Conservation (phyloP, 73 alveolate genomes). For the Urostyla sp. region DNA sequence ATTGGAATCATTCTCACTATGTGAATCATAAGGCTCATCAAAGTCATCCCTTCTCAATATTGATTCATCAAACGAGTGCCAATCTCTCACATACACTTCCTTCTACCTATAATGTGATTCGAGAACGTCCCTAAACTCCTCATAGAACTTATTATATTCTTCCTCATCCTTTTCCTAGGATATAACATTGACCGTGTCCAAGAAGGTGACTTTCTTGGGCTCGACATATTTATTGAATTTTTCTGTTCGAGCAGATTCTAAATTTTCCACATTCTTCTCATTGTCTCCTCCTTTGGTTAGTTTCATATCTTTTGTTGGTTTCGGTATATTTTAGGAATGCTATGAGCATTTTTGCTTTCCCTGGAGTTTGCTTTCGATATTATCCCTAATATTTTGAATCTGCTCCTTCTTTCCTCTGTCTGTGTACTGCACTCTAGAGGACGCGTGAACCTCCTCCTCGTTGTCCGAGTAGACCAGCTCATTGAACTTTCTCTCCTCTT, state of each 20-base stretch:
- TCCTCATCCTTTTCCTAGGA: background rate
- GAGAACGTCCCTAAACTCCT: conserved; percentile 8
- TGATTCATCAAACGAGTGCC: conserved; percentile 38
- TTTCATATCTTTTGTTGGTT: too few relatives aligned
- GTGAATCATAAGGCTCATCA: conserved; percentile 1
- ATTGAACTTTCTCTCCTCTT: conserved; percentile 45
- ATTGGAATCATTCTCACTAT: background rate
- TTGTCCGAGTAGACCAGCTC: conserved; percentile 11
- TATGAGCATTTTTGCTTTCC: too few relatives aligned
- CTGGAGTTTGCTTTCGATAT: too few relatives aligned
- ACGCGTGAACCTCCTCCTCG: background rate
- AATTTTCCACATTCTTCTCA: background rate
- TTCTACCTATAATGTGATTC: background rate
- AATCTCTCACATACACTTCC: background rate
- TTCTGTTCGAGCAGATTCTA: conserved; percentile 46
- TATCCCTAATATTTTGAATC: too few relatives aligned
- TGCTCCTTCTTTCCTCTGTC: too few relatives aligned
- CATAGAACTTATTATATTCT: conserved; percentile 9
- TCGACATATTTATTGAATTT: background rate
- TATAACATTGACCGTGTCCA: conserved; percentile 11
- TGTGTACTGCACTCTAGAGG: too few relatives aligned
- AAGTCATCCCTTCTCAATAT: conserved; percentile 49
- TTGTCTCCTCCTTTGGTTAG: too few relatives aligned
- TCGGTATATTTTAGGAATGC: too few relatives aligned
- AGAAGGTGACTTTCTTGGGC: too few relatives aligned